A percentile compares a stretch with the other conserved stretches of the same genome.
phyloP scores from a whole-genome alignment of 2,329 filamentous ascomycete species.

The Xylariomycetidae sp. region DNA sequence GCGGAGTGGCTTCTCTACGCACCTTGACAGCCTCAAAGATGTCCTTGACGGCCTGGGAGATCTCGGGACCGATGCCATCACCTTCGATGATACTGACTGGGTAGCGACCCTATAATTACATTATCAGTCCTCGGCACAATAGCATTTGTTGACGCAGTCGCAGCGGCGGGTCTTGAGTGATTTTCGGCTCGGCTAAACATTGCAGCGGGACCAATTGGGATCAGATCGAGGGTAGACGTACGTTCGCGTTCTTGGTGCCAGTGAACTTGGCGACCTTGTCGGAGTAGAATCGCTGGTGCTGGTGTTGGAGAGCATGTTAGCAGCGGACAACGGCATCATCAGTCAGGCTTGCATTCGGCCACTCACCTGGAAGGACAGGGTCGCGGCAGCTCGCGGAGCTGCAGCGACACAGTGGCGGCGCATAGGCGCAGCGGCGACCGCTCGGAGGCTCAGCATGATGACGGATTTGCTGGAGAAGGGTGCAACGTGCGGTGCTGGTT shows the following conservation, averaged over 20 bases:
- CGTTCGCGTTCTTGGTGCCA: slow-evolving; percentile 80
- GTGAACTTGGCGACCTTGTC: slow-evolving; percentile 82
- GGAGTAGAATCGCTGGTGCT: slow-evolving; percentile 59
- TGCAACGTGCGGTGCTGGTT: slow-evolving; percentile 1
- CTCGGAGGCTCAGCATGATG: slow-evolving; percentile 79
- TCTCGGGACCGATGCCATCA: slow-evolving; percentile 97
- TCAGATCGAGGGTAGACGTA: slow-evolving; percentile 41
- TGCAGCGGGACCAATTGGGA: no score
- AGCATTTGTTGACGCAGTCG: no score
- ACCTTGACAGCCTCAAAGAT: slow-evolving; percentile 92
- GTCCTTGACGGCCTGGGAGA: slow-evolving; percentile 95
- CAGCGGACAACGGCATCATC: slow-evolving; percentile 4
- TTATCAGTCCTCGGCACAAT: no score
- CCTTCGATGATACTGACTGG: slow-evolving; percentile 96
- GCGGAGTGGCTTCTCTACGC: slow-evolving; percentile 5
- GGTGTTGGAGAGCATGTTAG: slow-evolving; percentile 19
- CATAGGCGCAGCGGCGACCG: slow-evolving; percentile 67
- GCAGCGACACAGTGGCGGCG: slow-evolving; percentile 73
- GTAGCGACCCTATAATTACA: slow-evolving; percentile 70
- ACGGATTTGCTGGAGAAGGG: slow-evolving; percentile 15
- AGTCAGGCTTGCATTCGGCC: no score
- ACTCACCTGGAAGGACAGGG: slow-evolving; percentile 53
- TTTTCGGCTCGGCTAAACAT: no score
- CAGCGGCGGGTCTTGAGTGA: no score
- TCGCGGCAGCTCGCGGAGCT: slow-evolving; percentile 49